Conservation (phyloP, 2,329 filamentous ascomycete genomes). For the Botryotinia calthae region DNA sequence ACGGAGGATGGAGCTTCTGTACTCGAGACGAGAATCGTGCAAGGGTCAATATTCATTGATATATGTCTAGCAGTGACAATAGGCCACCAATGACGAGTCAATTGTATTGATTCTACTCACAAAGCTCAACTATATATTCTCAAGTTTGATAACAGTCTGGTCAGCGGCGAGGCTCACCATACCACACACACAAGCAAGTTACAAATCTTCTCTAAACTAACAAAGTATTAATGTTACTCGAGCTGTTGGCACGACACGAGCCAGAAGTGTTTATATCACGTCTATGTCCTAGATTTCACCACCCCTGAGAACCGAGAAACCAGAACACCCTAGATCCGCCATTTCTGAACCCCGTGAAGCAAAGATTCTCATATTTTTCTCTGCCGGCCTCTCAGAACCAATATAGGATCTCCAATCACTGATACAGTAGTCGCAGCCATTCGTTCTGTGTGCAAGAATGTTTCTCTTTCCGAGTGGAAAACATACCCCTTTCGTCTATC, state of each 20-base stretch:
- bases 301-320: neutral
- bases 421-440: neutral
- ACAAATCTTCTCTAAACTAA: neutral
- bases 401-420: neutral
- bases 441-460: neutral
- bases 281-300: neutral
- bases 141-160: neutral
- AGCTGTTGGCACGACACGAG: no score
- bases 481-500: neutral
- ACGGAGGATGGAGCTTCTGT: neutral
- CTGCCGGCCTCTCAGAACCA: neutral
- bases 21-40: neutral
- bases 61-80: neutral
- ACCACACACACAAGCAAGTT: neutral
- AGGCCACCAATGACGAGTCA: neutral
- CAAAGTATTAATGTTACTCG: neutral
- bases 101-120: neutral
- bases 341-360: neutral
- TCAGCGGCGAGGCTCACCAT: neutral
- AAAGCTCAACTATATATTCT: neutral
- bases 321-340: neutral
- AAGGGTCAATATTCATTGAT: neutral
- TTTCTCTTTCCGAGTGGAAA: neutral
- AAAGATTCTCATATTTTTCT: neutral
- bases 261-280: neutral